Base-by-base conservation (phyloP, 495 filamentous ascomycete species). In the Aspergillus mulundensis region DNA sequence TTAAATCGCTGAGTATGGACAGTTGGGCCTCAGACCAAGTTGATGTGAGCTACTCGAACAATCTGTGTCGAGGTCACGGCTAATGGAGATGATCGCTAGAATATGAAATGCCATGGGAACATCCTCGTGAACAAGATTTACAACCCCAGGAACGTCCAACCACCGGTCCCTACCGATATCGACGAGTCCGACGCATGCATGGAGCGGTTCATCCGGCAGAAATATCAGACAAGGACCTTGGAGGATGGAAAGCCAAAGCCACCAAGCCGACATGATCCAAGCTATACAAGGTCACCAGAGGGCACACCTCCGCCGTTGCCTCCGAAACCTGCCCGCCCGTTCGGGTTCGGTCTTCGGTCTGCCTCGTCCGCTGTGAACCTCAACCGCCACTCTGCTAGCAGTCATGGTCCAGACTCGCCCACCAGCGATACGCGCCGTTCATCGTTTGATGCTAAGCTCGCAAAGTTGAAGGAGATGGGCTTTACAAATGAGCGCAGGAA, bases 1-100 rank as follows among this genome's bases (percentile, higher is more conserved):
- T 98, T 72, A 98, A 98, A 72, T 96, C 91, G 8, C 74, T 97
- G 75, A 95, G 88, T 61, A 97, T 97, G 94, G 94, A 98, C 67
- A 90, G 84, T 47, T 98, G 94, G 94, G 82, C 88, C 41, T 86
- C 84, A 66, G 94, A 97, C 32, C 95, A 98, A 72, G 91, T 98
- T 52, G 94, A 97, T 72, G 93, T 96, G 78, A 68, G 79, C 66
- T 47, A 46, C 12, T 1, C 32, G 28, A n/a, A 15, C 11, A 14
- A 45, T 19, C 1, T 11, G 16, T 4, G 24, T 11, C 7, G 10
- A 28, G 7, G 21, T 8, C n/a, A 36, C 53, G 38, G 41, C 43
- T 63, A 20, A 40, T 71, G 63, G 19, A 20, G 11, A 72, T 61
- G 40, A 44, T 38, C 32, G 24, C 47, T 52, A 98, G 90, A 90